phyloP scores from a whole-genome alignment of 2,329 filamentous ascomycete genomes.

The Bipolaris cookei region DNA sequence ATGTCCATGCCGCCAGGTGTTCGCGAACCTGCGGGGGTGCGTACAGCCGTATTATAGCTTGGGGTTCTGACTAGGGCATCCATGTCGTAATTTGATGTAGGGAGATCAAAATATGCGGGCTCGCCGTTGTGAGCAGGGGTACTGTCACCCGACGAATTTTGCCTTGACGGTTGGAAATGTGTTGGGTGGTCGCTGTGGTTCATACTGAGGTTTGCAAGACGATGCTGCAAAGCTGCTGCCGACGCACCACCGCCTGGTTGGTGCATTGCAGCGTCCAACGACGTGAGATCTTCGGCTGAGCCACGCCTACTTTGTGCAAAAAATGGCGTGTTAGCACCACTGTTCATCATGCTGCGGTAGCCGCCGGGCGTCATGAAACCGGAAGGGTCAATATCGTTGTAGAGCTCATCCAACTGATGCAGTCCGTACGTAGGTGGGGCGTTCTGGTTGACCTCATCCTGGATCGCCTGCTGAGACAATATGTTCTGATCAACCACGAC shows the following conservation, averaged over 20 bases:
- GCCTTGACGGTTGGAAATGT: conserved; percentile 32
- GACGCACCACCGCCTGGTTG: conserved; percentile 53
- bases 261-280: conserved; percentile 54
- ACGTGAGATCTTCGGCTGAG: conserved; percentile 80
- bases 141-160: conserved; percentile 48
- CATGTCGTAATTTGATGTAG: conserved; percentile 49
- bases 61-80: conserved; percentile 57
- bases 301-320: conserved; percentile 72
- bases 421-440: conserved; percentile 94
- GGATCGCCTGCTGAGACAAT: conserved; percentile 51
- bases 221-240: conserved; percentile 71
- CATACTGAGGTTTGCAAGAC: conserved; percentile 61
- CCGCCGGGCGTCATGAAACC: conserved; percentile 80
- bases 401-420: conserved; percentile 87
- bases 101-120: conserved; percentile 32
- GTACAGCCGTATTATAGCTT: conserved; percentile 58
- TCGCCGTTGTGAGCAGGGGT: conserved; percentile 39
- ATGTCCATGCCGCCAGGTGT: conserved; percentile 49
- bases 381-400: conserved; percentile 80
- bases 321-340: conserved; percentile 75
- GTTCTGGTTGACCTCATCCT: conserved; percentile 65
- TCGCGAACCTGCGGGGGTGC: conserved; percentile 51
- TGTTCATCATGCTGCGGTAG: conserved; percentile 61
- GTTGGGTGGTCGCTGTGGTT: conserved; percentile 44
- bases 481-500: conserved; percentile 57